Conservation (phyloP, 2,329 filamentous ascomycete species). For the Penicillium sp. region DNA sequence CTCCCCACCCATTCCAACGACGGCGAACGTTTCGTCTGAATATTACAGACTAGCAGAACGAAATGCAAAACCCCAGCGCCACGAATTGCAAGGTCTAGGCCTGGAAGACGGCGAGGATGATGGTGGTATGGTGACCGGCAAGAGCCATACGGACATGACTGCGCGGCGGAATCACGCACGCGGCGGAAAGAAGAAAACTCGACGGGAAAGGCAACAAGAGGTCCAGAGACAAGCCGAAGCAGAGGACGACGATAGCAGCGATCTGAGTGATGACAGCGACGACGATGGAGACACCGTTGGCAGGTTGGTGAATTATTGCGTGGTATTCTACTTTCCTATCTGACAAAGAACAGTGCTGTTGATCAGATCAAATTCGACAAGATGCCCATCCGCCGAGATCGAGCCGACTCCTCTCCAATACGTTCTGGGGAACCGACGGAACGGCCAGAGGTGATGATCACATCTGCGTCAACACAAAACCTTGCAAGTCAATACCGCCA, state of each 20-base stretch:
- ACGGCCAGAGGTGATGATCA: slow-evolving; percentile 52
- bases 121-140: slow-evolving; percentile 63
- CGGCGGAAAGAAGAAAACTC: slow-evolving; percentile 33
- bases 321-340: slow-evolving; percentile 6
- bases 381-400: slow-evolving; percentile 76
- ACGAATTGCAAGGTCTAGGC: slow-evolving; percentile 31
- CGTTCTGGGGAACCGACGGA: slow-evolving; percentile 53
- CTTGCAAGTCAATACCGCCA: slow-evolving; percentile 51
- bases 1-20: slow-evolving; percentile 65
- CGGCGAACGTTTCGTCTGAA: slow-evolving; percentile 57
- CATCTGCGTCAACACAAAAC: slow-evolving; percentile 55
- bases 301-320: slow-evolving; percentile 29
- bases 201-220: slow-evolving; percentile 45
- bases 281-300: slow-evolving; percentile 55
- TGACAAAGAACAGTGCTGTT: slow-evolving; percentile 57
- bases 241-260: slow-evolving; percentile 66
- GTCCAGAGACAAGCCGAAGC: slow-evolving; percentile 55
- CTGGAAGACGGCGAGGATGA: slow-evolving; percentile 59
- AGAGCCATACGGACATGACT: slow-evolving; percentile 56
- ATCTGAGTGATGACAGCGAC: slow-evolving; percentile 66
- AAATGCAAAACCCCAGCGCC: slow-evolving; percentile 31
- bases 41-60: slow-evolving; percentile 57
- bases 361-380: slow-evolving; percentile 96
- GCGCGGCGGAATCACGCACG: slow-evolving; percentile 45
- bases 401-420: slow-evolving; percentile 85